Conservation (phyloP, 176 grass and related monocot genomes). For the Pharus latifolius region DNA sequence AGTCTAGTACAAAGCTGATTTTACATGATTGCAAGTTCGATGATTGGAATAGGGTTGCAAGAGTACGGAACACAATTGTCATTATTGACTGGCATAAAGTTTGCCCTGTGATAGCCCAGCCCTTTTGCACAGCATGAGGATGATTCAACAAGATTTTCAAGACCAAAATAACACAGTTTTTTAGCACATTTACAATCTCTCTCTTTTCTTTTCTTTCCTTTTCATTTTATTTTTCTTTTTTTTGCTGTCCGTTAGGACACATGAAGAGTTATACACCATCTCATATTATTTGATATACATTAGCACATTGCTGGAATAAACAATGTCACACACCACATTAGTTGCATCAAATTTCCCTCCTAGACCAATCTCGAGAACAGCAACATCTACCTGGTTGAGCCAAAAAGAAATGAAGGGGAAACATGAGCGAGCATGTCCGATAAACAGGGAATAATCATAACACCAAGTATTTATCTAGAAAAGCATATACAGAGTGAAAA, state of each 20-base stretch:
- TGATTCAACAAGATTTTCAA: not conserved
- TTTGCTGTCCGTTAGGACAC: not conserved
- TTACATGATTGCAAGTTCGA: too few species aligned
- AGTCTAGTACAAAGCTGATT: too few species aligned
- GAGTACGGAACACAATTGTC: too few species aligned
- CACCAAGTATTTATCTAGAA: not conserved
- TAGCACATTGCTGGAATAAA: slow-evolving; percentile 8
- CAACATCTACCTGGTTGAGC: slow-evolving; percentile 73
- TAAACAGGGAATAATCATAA: not conserved
- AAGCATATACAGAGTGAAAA: not conserved
- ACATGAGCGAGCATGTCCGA: not conserved
- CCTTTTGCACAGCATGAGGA: not conserved
- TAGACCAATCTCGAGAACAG: slow-evolving; percentile 94
- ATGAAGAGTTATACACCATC: not conserved
- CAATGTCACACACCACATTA: slow-evolving; percentile 65
- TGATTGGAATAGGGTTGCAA: too few species aligned
- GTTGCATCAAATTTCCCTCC: slow-evolving; percentile 96
- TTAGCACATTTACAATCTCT: too few species aligned
- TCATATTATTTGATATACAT: too few species aligned
- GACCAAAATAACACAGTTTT: not conserved
- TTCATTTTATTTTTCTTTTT: not conserved
- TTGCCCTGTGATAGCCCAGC: not conserved
- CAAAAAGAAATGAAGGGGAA: not conserved
- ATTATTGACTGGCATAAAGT: too few species aligned
- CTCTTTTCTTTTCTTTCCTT: too few species aligned